Evolutionary conservation across 1,284 basidiomycete genomes (phyloP).

Genomic region (Heterobasidion annosum): DNA sequence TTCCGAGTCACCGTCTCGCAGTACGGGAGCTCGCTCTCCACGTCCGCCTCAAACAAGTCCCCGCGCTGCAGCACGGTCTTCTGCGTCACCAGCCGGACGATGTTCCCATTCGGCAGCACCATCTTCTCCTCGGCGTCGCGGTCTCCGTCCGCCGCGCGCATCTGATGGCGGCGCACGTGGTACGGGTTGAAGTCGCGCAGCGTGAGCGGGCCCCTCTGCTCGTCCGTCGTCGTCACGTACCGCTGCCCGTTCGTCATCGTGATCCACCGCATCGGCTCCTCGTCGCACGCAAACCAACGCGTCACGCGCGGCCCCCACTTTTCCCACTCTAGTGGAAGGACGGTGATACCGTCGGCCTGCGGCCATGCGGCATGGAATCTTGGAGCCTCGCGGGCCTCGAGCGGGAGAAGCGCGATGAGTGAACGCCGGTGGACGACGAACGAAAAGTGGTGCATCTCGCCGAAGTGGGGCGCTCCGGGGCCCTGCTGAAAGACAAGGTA

Average conservation of each 20-base stretch:
- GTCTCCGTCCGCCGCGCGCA: background rate
- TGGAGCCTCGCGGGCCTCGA: background rate
- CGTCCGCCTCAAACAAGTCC: constrained; percentile 19
- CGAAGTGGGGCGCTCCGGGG: constrained; percentile 7
- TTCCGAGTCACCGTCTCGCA: constrained; percentile 19
- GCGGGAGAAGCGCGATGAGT: constrained; percentile 16
- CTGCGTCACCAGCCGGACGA: constrained; percentile 5
- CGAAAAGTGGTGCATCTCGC: constrained; percentile 18
- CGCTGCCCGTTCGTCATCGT: constrained; percentile 40
- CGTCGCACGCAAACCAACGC: constrained; percentile 31
- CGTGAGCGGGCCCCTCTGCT: constrained; percentile 13
- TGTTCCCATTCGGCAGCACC: constrained; percentile 6
- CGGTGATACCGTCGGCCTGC: background rate
- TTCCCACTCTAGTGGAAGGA: constrained; percentile 22
- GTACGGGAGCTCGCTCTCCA: constrained; percentile 26
- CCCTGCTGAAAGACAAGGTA: constrained; percentile 20
- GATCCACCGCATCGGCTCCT: constrained; percentile 34
- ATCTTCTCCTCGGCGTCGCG: constrained; percentile 4
- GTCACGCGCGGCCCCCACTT: constrained; percentile 33
- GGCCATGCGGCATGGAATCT: background rate
- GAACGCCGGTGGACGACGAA: constrained; percentile 31
- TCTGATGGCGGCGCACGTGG: constrained; percentile 13
- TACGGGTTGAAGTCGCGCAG: constrained; percentile 33
- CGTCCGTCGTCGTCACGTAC: constrained; percentile 20
- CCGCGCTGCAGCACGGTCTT: constrained; percentile 9